Base-by-base conservation (phyloP, 768 basidiomycete species). In the Tulasnella sp. region DNA sequence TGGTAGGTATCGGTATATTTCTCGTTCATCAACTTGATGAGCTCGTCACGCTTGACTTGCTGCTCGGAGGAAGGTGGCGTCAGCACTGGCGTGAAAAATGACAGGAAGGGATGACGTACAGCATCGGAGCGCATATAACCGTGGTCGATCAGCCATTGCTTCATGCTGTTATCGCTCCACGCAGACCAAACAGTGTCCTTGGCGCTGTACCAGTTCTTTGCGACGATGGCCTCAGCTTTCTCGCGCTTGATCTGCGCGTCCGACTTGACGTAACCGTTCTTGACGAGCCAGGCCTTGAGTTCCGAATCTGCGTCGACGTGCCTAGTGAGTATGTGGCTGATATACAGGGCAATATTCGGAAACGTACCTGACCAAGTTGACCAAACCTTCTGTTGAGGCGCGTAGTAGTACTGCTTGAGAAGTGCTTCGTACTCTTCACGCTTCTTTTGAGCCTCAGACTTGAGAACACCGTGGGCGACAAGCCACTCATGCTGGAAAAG, bases 371-470 rank as follows among this genome's bases (percentile, higher is more conserved):
- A 79, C 84, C 84, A 85, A 20, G 70, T 69, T 73, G 81, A 81
- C 82, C 83, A 85, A 40, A 82, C 83, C 15, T 82, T 84, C 78
- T 85, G 84, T 80, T 73, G 48, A 70, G 83, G 82, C 35, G 83
- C 83, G 82, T 93, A 96, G 83, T 97, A 95, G 82, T 95, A 96
- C 40, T 87, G 85, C 78, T 90, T 86, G 93, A 98, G 94, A 72
- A 90, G 83, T 23, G 86, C 86, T 51, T 89, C 80, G 44, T 96
- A 88, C 75, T 88, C 86, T 73, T 90, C 87, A 61, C 90, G 88
- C 73, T 85, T 84, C 77, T 90, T 90, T 79, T 90, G 89, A n/a
- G 88, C 83, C 23, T 88, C 83, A 81, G 90, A 84, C 82, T 91
- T 88, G 81, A 95, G 86, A 80, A 98, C 84, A 78, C 91, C 89